A percentile compares a stretch with the other conserved stretches of the same genome.
phyloP scores from a whole-genome alignment of 2,329 filamentous ascomycete genomes.

The Teratosphaeria destructans region DNA sequence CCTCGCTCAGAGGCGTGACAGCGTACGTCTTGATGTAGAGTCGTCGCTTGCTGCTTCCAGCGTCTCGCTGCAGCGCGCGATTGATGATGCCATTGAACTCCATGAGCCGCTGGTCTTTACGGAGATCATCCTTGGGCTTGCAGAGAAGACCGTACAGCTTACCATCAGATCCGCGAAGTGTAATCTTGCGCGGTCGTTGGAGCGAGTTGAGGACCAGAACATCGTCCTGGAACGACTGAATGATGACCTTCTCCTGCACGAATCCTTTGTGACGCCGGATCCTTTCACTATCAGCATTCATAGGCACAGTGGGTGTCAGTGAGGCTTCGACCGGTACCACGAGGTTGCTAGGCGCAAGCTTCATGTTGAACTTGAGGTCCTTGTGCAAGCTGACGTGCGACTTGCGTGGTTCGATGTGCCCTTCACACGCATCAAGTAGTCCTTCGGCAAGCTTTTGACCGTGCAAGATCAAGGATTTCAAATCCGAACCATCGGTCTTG shows the following conservation, averaged over 20 bases:
- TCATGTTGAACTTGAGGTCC: constrained; percentile 76
- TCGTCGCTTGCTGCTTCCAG: constrained; percentile 79
- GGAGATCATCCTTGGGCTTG: constrained; percentile 95
- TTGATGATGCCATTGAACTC: constrained; percentile 99
- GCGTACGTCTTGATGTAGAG: constrained; percentile 96
- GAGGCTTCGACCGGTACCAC: constrained; percentile 84
- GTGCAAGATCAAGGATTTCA: constrained; percentile 61
- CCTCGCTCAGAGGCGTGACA: constrained; percentile 92
- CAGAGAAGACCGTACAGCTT: constrained; percentile 81
- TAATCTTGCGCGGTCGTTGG: constrained; percentile 84
- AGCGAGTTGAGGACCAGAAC: constrained; percentile 84
- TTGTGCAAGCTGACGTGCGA: constrained; percentile 63
- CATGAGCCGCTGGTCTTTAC: constrained; percentile 96
- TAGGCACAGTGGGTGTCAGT: constrained; percentile 69
- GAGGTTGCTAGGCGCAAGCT: constrained; percentile 67
- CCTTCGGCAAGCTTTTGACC: constrained; percentile 78
- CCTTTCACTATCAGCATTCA: constrained; percentile 57
- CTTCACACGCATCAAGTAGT: constrained; percentile 69
- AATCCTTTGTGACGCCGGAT: constrained; percentile 72
- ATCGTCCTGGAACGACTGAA: constrained; percentile 71
- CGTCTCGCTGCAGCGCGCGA: constrained; percentile 78
- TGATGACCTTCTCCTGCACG: constrained; percentile 73
- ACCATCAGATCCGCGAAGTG: constrained; percentile 79
- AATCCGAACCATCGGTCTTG: constrained; percentile 49
- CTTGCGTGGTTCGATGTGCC: constrained; percentile 61